These are phyloP conservation scores for Xylariaceae sp. DNA, from an alignment of 2,329 filamentous ascomycete genomes.

Conservation along the genomic window DNA sequence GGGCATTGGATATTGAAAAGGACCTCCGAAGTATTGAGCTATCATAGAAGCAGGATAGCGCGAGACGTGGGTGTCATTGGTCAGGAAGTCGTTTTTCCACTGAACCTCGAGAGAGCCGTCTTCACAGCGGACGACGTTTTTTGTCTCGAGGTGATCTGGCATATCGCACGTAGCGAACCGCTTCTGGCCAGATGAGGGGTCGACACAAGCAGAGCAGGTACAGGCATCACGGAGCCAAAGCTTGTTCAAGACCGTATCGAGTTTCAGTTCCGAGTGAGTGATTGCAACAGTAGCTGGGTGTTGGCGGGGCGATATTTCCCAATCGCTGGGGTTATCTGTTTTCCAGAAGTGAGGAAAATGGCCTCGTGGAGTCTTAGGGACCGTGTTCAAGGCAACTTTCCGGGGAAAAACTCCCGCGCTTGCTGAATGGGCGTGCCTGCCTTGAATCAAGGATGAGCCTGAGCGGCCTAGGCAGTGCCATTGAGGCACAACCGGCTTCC, in stretches of 20 bases:
- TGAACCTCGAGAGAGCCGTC: slow-evolving; percentile 48
- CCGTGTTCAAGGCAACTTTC: too few species aligned
- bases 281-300: too few species aligned
- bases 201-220: slow-evolving; percentile 50
- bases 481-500: too few species aligned
- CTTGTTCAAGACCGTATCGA: neutral
- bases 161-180: slow-evolving; percentile 63
- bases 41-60: slow-evolving; percentile 25
- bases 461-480: too few species aligned
- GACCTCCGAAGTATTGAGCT: slow-evolving; percentile 1
- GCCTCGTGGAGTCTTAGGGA: too few species aligned
- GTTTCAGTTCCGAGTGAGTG: too few species aligned
- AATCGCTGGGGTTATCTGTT: too few species aligned
- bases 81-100: slow-evolving; percentile 51
- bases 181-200: slow-evolving; percentile 58
- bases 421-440: too few species aligned
- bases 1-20: slow-evolving; percentile 7
- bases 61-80: slow-evolving; percentile 25
- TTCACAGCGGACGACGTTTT: slow-evolving; percentile 20
- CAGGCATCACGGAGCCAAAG: slow-evolving; percentile 54
- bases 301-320: too few species aligned
- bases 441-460: too few species aligned
- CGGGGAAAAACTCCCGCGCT: too few species aligned
- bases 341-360: too few species aligned
- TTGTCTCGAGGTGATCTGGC: slow-evolving; percentile 37